Base-by-base conservation (phyloP, 257 asterid species). In the Fraxinus excelsior region DNA sequence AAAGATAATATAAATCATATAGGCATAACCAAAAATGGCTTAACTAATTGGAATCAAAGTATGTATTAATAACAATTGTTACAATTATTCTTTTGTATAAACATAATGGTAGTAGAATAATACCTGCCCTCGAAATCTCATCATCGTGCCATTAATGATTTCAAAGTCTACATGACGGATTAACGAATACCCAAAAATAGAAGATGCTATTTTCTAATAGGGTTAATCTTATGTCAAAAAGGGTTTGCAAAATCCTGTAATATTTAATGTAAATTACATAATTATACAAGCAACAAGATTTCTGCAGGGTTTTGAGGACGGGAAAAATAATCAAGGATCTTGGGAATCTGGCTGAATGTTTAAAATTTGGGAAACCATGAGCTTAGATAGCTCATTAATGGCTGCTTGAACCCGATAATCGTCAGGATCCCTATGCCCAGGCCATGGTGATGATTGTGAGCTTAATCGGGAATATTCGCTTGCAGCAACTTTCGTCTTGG, bases 401-500 rank as follows among this genome's bases (percentile, higher is more conserved):
- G 89, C 86, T 73, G 78, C 87, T 87, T 83, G 89, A 70, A 90
- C 94, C 88, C 84, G 92, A 82, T 74, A 80, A 81, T 87, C 85
- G 74, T 90, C 90, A 18, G 88, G 81, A 21, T 79, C 92, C 70
- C 80, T 67, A 10, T 23, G 80, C 56, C 35, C 70, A 3, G 89
- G 73, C 86, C 89, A 88, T 56, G 82, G 82, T 0, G 84, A 53
- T 73, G 79, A 79, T 64, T 74, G 90, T 23, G 87, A 80, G 80
- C 79, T 88, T 70, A 86, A 72, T 80, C 89, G 76, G 74, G 53
- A 74, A 85, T 84, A 94, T 78, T 94, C 97, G 29, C 75, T 80
- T 66, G 99, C 97, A 76, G 96, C 99, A 77, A 82, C 82, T 46
- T 76, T 88, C 3, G 99, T 94, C 58, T 84, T 89, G 26, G 80